Percentiles rank a stretch among this genome's conserved stretches.
Conservation (phyloP, 1,139 yeast genomes). For the Starmera stellimalicola region DNA sequence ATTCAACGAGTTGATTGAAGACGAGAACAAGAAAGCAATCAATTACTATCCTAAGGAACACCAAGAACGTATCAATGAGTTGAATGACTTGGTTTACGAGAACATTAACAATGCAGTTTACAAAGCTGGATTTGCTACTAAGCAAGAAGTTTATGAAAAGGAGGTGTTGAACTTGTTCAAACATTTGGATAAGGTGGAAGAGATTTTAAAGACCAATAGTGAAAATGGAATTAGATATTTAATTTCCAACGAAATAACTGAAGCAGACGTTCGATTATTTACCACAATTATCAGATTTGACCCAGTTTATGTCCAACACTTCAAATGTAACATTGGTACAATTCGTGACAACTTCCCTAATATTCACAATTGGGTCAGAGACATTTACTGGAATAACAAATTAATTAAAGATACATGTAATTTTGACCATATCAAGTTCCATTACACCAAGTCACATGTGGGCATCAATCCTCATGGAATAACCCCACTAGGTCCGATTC, state of each 20-base stretch:
- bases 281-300: constrained; percentile 84
- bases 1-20: constrained; percentile 42
- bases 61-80: constrained; percentile 53
- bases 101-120: constrained; percentile 90
- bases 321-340: constrained; percentile 82
- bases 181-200: constrained; percentile 69
- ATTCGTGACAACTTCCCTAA: constrained; percentile 76
- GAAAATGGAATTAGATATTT: constrained; percentile 36
- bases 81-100: constrained; percentile 81
- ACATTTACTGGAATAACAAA: constrained; percentile 76
- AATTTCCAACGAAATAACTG: constrained; percentile 64
- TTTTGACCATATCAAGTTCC: constrained; percentile 83
- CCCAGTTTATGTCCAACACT: constrained; percentile 87
- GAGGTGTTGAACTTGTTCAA: constrained; percentile 60
- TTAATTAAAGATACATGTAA: constrained; percentile 74
- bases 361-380: constrained; percentile 70
- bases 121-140: constrained; percentile 84
- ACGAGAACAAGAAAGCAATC: constrained; percentile 39
- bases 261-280: constrained; percentile 81
- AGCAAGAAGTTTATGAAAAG: constrained; percentile 71
- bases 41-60: constrained; percentile 55
- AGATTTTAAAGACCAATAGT: constrained; percentile 41
- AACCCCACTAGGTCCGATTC: constrained; percentile 86
- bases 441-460: constrained; percentile 77
- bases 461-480: constrained; percentile 75